Percentiles rank a stretch among this genome's conserved stretches.
phyloP scores from a whole-genome alignment of 2,329 filamentous ascomycete species.

The Epichloe hybrida region DNA sequence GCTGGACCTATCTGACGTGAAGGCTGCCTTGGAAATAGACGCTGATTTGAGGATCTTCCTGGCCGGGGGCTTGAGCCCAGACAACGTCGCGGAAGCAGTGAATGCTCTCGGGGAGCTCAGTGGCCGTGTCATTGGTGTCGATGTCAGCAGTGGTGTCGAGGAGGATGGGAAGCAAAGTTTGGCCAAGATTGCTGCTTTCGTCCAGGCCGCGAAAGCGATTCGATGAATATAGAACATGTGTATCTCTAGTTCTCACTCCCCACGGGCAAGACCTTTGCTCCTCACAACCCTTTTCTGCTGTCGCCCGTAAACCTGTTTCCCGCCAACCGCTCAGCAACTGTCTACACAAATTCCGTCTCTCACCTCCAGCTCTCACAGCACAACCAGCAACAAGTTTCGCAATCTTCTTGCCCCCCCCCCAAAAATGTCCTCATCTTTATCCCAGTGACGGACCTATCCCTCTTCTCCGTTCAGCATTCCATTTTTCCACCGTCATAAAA shows the following conservation, averaged over 20 bases:
- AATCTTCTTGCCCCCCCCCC: background rate
- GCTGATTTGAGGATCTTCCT: conserved; percentile 61
- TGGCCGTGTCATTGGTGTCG: conserved; percentile 62
- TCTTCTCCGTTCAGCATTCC: background rate
- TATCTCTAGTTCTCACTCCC: too few species aligned
- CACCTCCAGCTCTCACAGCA: background rate
- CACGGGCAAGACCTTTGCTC: background rate
- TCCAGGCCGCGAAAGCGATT: conserved; percentile 56
- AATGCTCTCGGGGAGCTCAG: conserved; percentile 45
- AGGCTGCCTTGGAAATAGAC: conserved; percentile 51
- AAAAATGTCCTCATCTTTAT: too few species aligned
- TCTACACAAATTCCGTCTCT: background rate
- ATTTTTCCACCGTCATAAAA: too few species aligned
- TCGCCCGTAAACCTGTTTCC: too few species aligned
- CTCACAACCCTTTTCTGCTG: background rate
- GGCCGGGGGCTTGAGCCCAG: conserved; percentile 70
- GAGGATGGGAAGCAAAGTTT: conserved; percentile 67
- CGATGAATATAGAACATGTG: conserved; percentile 20
- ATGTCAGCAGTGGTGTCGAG: conserved; percentile 92
- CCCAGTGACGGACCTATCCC: too few species aligned
- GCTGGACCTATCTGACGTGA: conserved; percentile 59
- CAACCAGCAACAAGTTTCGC: background rate
- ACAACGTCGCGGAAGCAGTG: conserved; percentile 61
- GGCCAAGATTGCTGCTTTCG: conserved; percentile 68
- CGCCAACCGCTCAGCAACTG: background rate